Evolutionary conservation across 1,139 yeast genomes (phyloP).

Genomic region (Taphrina pruni): DNA sequence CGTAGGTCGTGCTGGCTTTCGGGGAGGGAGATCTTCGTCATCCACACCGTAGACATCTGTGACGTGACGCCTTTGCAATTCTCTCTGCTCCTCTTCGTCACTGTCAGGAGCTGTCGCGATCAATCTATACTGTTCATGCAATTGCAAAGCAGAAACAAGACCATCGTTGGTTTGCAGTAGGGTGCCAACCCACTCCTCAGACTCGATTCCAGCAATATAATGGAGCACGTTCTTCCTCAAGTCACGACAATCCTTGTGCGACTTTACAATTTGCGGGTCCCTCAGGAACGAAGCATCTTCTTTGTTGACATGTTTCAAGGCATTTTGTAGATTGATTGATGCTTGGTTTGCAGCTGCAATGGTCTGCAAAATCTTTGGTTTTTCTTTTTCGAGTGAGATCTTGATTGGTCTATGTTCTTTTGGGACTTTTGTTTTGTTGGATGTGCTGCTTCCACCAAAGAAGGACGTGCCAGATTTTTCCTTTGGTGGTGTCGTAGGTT

Average conservation of each 20-base stretch:
- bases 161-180: constrained; percentile 88
- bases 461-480: constrained; percentile 22
- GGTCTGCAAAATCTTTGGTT: constrained; percentile 58
- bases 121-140: constrained; percentile 61
- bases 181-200: constrained; percentile 83
- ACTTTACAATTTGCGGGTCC: constrained; percentile 56
- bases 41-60: constrained; percentile 32
- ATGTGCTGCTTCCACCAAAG: constrained; percentile 23
- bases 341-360: constrained; percentile 80
- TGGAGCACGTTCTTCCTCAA: constrained; percentile 77
- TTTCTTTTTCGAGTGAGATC: constrained; percentile 35
- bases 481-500: constrained; percentile 40
- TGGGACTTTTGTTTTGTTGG: constrained; percentile 16
- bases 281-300: constrained; percentile 65
- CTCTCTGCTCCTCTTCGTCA: constrained; percentile 46
- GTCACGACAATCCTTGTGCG: constrained; percentile 75
- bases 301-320: constrained; percentile 62
- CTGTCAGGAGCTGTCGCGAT: constrained; percentile 60
- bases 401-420: constrained; percentile 23
- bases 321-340: constrained; percentile 73
- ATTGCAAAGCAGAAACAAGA: constrained; percentile 71
- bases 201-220: constrained; percentile 78
- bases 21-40: constrained; percentile 31
- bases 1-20: constrained; percentile 32
- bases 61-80: constrained; percentile 26